Base-by-base conservation (phyloP, 2,329 filamentous ascomycete species). In the Fusarium pilosicola region DNA sequence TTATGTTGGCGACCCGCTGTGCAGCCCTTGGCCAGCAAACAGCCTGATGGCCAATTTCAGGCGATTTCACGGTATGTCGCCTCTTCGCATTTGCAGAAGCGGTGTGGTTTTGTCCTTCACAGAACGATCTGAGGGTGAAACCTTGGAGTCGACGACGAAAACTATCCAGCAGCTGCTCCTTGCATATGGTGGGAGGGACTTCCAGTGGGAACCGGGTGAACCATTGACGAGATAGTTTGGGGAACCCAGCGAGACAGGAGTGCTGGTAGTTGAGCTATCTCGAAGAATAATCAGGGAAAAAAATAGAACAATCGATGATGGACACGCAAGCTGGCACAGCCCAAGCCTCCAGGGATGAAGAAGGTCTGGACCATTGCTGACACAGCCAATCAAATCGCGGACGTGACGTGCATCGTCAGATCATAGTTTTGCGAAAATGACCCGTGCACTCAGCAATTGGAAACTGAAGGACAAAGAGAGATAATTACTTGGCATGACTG, bases 1-100 rank as follows among this genome's bases (percentile, higher is more conserved):
- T 14, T 18, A 1, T 14, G 7, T 49, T 10, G 28, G 46, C 3
- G 46, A 32, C 13, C 15, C 15, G 0, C 3, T 49, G 11, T 0
- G 15, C 3, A 7, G 7, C 0, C 0, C 3, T 4, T n/a, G 46
- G 46, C 28, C 15, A 7, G 2, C 3, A 18, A 32, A 14, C 1
- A 49, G 7, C 7, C 0, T 5, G 0, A 18, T 32, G 5, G 22
- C 15, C 0, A 6, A 0, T 1, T 49, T 49, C 1, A 3, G 9
- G 3, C 3, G 6, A 5, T 49, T 49, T 3, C 7, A 0, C 1
- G 46, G 28, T 0, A 32, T 18, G 22, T 49, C 46, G 14, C 22
- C 46, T 49, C 46, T 49, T n/a, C 5, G 20, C 1, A 49, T 49
- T 5, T 49, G 22, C 11, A 32, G 28, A n/a, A 18, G 28, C 3